These are phyloP conservation scores for Blastobotrys ciferrii DNA, from an alignment of 1,139 yeast genomes.

Conservation along the genomic window DNA sequence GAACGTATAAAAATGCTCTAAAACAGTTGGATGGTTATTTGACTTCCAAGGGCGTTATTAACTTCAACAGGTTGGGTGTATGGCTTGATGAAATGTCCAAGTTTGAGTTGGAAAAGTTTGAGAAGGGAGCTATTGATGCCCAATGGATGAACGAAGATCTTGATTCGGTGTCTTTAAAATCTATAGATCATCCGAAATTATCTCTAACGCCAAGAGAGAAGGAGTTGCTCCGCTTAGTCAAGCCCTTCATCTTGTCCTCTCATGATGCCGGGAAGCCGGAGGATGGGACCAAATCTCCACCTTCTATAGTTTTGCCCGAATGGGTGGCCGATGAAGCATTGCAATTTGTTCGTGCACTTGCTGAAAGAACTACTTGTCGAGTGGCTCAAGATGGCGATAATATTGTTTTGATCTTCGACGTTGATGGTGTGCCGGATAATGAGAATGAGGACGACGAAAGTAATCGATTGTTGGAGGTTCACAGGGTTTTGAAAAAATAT, in stretches of 20 bases:
- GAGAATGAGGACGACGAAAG: slow-evolving; percentile 47
- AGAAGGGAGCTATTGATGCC: slow-evolving; percentile 70
- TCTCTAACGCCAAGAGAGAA: slow-evolving; percentile 71
- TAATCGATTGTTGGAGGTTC: slow-evolving; percentile 29
- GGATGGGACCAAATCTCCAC: slow-evolving; percentile 15
- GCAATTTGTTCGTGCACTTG: slow-evolving; percentile 31
- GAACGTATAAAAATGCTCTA: slow-evolving; percentile 81
- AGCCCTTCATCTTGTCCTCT: slow-evolving; percentile 28
- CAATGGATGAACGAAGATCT: slow-evolving; percentile 89
- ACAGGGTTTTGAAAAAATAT: slow-evolving; percentile 50
- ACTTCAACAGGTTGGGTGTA: slow-evolving; percentile 63
- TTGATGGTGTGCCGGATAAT: slow-evolving; percentile 69
- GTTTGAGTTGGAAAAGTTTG: slow-evolving; percentile 55
- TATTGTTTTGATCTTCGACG: slow-evolving; percentile 46
- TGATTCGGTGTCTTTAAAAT: slow-evolving; percentile 73
- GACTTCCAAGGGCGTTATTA: slow-evolving; percentile 77
- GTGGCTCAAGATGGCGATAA: slow-evolving; percentile 26
- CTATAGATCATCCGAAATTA: slow-evolving; percentile 45
- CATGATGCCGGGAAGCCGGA: slow-evolving; percentile 24
- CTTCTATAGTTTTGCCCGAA: slow-evolving; percentile 20
- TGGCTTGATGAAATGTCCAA: slow-evolving; percentile 84
- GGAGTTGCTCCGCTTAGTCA: slow-evolving; percentile 29
- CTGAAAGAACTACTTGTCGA: slow-evolving; percentile 28
- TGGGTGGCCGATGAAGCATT: slow-evolving; percentile 27
- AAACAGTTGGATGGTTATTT: slow-evolving; percentile 78